Evolutionary conservation across 192 early-diverging fungal species (phyloP).

Genomic region (Geranomyces michiganensis): DNA sequence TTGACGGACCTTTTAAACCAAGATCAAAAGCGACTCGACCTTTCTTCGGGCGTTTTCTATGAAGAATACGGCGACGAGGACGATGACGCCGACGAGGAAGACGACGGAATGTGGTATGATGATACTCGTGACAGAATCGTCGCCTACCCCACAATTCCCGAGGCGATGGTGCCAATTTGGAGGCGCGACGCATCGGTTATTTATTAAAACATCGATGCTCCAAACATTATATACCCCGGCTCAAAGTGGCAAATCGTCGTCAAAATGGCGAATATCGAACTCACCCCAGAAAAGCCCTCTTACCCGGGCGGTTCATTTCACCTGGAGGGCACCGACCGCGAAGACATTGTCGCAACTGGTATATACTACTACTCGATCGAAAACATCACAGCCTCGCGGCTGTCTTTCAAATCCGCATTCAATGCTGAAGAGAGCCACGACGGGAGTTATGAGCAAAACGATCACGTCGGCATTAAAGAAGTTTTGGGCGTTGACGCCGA

Average conservation of each 20-base stretch:
- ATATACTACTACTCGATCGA: constrained; percentile 74
- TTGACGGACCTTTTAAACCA: background rate
- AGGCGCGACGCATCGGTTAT: too few species aligned
- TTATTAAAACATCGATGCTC: too few species aligned
- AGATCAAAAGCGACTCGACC: background rate
- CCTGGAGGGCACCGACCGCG: constrained; percentile 71
- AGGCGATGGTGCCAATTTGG: too few species aligned
- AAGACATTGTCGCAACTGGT: constrained; percentile 73
- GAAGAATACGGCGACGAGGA: background rate
- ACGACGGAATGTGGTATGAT: background rate
- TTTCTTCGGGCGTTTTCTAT: too few species aligned
- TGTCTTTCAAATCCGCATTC: constrained; percentile 56
- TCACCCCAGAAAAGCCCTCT: constrained; percentile 65
- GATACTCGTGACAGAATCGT: background rate
- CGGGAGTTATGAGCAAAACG: constrained; percentile 5
- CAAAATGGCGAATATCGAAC: constrained; percentile 71
- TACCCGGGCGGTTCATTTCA: constrained; percentile 68
- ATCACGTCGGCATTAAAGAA: constrained; percentile 2
- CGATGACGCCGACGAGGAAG: background rate
- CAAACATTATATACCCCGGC: too few species aligned
- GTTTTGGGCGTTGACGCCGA: constrained; percentile 40
- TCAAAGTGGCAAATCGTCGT: constrained; percentile 58
- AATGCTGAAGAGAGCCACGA: constrained; percentile 14
- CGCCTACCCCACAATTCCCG: too few species aligned
- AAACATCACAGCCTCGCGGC: constrained; percentile 66